These are phyloP conservation scores for Suillus brevipes DNA, from an alignment of 768 basidiomycete species.

Conservation along the genomic window DNA sequence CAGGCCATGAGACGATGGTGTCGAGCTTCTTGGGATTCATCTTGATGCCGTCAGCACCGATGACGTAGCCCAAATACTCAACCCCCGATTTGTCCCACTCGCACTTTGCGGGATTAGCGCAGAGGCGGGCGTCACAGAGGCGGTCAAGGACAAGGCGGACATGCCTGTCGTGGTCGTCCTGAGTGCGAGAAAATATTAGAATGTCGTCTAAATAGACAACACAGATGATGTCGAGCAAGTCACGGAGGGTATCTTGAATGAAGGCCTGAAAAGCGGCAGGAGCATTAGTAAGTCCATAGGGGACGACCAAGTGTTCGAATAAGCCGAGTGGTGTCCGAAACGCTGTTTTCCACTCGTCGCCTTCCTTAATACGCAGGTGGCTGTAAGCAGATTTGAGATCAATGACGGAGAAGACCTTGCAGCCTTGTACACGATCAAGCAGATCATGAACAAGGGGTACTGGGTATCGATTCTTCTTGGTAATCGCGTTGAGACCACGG, in stretches of 20 bases:
- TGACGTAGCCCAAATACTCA: no score
- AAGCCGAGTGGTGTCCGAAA: conserved; percentile 39
- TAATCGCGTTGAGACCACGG: conserved; percentile 35
- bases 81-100: no score
- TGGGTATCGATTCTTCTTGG: conserved; percentile 35
- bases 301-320: conserved; percentile 41
- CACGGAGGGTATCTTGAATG: conserved; percentile 35
- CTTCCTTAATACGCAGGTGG: conserved; percentile 37
- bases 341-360: conserved; percentile 44
- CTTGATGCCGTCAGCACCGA: no score
- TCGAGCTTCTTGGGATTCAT: no score
- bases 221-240: no score
- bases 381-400: conserved; percentile 42
- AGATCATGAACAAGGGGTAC: conserved; percentile 35
- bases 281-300: conserved; percentile 40
- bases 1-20: no score
- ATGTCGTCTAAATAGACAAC: no score
- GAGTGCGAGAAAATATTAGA: no score
- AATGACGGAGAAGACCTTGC: conserved; percentile 31
- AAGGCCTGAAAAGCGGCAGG: conserved; percentile 44
- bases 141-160: no score
- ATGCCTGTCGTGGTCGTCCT: no score
- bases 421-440: conserved; percentile 29
- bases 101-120: no score
- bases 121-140: no score